Evolutionary conservation across 2,329 filamentous ascomycete species (phyloP).

Genomic region (Fusarium pseudonygamai): DNA sequence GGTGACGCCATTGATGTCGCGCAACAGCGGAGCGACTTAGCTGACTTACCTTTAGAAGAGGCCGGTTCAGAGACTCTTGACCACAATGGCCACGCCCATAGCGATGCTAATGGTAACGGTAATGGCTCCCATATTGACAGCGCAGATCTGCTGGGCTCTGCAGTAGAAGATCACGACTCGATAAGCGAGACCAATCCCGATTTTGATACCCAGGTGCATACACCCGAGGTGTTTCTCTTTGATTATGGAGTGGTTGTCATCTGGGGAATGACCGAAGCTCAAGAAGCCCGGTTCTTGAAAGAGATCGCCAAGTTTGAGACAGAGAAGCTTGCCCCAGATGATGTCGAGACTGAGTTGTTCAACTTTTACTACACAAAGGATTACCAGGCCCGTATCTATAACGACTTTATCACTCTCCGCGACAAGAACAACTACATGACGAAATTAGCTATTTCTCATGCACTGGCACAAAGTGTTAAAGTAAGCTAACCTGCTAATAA

Average conservation of each 20-base stretch:
- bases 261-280: slow-evolving; percentile 94
- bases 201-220: slow-evolving; percentile 89
- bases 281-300: slow-evolving; percentile 91
- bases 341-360: slow-evolving; percentile 96
- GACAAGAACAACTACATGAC: slow-evolving; percentile 99
- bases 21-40: slow-evolving; percentile 66
- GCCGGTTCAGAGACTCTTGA: slow-evolving; percentile 43
- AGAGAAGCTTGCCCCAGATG: slow-evolving; percentile 87
- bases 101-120: slow-evolving; percentile 39
- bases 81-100: slow-evolving; percentile 38
- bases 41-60: slow-evolving; percentile 63
- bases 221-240: slow-evolving; percentile 94
- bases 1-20: slow-evolving; percentile 61
- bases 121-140: slow-evolving; percentile 41
- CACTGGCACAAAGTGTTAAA: slow-evolving; percentile 95
- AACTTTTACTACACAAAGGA: slow-evolving; percentile 99
- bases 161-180: slow-evolving; percentile 48
- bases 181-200: slow-evolving; percentile 66
- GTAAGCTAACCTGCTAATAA: slow-evolving; percentile 49
- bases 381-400: slow-evolving; percentile 98
- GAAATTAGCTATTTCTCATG: slow-evolving; percentile 95
- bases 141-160: slow-evolving; percentile 49
- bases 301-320: slow-evolving; percentile 94
- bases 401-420: slow-evolving; percentile 95
- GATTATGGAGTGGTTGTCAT: slow-evolving; percentile 98